These are phyloP conservation scores for Coleophoma cylindrospora DNA, from an alignment of 2,329 filamentous ascomycete species.

Conservation along the genomic window DNA sequence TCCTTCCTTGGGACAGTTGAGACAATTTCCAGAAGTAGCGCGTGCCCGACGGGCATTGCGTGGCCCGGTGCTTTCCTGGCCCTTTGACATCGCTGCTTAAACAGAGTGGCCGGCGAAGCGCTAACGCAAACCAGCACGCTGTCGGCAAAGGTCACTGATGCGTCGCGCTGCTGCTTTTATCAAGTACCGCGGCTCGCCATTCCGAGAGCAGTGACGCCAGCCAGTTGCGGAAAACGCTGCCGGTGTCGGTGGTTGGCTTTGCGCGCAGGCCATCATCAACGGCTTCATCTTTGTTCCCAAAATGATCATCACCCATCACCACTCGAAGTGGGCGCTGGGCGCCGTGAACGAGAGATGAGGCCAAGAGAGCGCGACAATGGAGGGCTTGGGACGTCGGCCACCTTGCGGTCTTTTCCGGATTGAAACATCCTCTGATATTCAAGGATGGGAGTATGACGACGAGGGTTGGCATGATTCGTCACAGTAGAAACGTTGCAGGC, in stretches of 20 bases:
- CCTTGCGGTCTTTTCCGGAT: neutral
- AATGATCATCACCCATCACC: too few relatives aligned
- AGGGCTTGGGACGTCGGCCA: too few relatives aligned
- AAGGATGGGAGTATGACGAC: neutral
- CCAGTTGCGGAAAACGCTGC: too few relatives aligned
- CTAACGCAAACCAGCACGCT: neutral
- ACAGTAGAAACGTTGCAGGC: too few relatives aligned
- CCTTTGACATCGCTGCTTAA: too few relatives aligned
- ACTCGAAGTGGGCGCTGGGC: too few relatives aligned
- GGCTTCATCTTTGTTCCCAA: slow-evolving; percentile 4
- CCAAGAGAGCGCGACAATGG: too few relatives aligned
- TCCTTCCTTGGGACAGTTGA: neutral
- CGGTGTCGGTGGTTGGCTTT: too few relatives aligned
- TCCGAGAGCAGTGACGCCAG: too few relatives aligned
- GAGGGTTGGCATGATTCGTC: neutral
- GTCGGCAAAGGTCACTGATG: neutral
- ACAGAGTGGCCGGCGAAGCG: neutral
- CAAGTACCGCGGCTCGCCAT: too few relatives aligned
- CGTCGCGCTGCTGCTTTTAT: too few relatives aligned
- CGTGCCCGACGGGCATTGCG: neutral
- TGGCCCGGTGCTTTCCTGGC: neutral
- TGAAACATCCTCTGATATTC: neutral
- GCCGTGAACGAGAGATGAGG: too few relatives aligned
- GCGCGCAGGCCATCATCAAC: slow-evolving; percentile 2
- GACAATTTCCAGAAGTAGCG: neutral